Base-by-base conservation (phyloP, 306 rosid genomes). In the Bauhinia variegata region DNA sequence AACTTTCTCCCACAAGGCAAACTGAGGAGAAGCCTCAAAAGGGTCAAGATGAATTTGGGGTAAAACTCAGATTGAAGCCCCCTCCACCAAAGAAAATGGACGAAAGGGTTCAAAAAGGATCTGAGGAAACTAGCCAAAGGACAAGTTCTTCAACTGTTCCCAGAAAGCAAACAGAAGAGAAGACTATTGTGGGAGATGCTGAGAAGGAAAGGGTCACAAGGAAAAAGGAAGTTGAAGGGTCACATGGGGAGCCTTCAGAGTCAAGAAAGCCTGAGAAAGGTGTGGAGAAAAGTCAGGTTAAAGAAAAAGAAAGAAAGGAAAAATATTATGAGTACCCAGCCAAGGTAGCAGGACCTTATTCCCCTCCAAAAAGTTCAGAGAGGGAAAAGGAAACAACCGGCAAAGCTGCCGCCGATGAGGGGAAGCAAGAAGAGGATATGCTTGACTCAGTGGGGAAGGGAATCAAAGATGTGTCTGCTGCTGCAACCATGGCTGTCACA, bases 401-500 rank as follows among this genome's bases (percentile, higher is more conserved):
- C 31, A 67, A 10, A 66, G 17, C 10, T 5, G 23, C n/a, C 2
- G 19, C 14, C 30, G 54, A 31, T 15, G 14, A 60, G 16, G 14
- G 39, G 42, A 73, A 63, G 61, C 51, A 41, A 12, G 41, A 54
- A 53, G 74, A 74, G 42, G 55, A 66, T 36, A 12, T 41, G 14
- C 1, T 0, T 18, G 67, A 66, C 11, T 18, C 42, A 13, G 46
- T 46, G 11, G 68, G 62, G 37, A 73, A 39, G 47, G 81, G 65
- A 80, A 33, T 50, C 18, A 62, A 17, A 72, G 60, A 63, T 30
- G 61, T 43, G 46, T 52, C 6, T 39, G 55, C 12, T 54, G 37
- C 76, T 63, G 80, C 81, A 36, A 55, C 63, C 43, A 38, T 73
- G 30, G 69, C 54, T 52, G 63, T 78, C 43, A 33, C 51, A 54